phyloP scores from a whole-genome alignment of 495 filamentous ascomycete species.

The Cercophora newfieldiana region DNA sequence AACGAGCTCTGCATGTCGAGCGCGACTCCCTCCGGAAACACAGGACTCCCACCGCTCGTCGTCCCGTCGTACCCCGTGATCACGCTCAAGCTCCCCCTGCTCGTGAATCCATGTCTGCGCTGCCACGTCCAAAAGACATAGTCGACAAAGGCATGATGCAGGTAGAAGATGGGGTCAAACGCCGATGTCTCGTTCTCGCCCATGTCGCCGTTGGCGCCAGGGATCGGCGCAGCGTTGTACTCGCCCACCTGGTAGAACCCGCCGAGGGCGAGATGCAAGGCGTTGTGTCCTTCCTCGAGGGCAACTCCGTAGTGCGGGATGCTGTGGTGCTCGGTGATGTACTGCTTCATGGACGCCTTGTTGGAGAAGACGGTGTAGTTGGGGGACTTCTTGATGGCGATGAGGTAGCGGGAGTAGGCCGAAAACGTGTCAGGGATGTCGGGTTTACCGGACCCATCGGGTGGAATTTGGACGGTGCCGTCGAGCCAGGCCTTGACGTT shows the following conservation, averaged over 20 bases:
- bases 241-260: slow-evolving; percentile 21
- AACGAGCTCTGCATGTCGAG: slow-evolving; percentile 20
- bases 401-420: not conserved
- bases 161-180: slow-evolving; percentile 39
- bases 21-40: slow-evolving; percentile 5
- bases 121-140: slow-evolving; percentile 37
- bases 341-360: slow-evolving; percentile 21
- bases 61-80: slow-evolving; percentile 15
- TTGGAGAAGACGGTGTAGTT: slow-evolving; percentile 35
- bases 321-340: slow-evolving; percentile 23
- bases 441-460: not conserved
- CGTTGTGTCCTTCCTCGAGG: slow-evolving; percentile 36
- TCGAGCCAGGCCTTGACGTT: slow-evolving; percentile 21
- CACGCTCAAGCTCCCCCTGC: slow-evolving; percentile 4
- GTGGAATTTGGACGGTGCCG: not conserved
- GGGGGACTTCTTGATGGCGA: slow-evolving; percentile 24
- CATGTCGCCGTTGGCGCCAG: slow-evolving; percentile 37
- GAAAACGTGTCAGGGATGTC: not conserved
- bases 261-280: slow-evolving; percentile 35
- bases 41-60: slow-evolving; percentile 19
- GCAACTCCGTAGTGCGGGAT: slow-evolving; percentile 8
- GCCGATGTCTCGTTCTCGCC: slow-evolving; percentile 36
- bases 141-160: slow-evolving; percentile 37
- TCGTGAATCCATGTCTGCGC: slow-evolving; percentile 19
- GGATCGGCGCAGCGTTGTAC: slow-evolving; percentile 13